phyloP scores from a whole-genome alignment of 768 basidiomycete genomes.

The Scleroderma citrinum region DNA sequence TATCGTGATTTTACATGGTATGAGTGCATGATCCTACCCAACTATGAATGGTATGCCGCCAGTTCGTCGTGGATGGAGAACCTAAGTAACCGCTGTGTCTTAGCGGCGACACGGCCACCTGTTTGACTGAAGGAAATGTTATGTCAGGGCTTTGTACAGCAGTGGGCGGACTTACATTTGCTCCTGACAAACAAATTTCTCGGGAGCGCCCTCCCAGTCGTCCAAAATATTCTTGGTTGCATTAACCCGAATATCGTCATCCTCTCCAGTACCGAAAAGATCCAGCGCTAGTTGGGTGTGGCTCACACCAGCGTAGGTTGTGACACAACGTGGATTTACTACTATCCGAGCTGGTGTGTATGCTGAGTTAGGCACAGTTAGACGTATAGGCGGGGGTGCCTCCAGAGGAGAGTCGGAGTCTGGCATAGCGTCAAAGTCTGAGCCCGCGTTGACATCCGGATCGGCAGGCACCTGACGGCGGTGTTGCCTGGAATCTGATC shows the following conservation, averaged over 20 bases:
- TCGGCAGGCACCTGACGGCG: constrained; percentile 39
- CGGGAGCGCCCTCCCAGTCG: constrained; percentile 95
- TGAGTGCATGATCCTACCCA: constrained; percentile 1
- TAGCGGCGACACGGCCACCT: constrained; percentile 83
- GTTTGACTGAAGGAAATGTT: constrained; percentile 51
- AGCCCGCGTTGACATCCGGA: constrained; percentile 76
- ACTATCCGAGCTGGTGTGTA: constrained; percentile 88
- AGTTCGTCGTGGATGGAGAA: constrained; percentile 82
- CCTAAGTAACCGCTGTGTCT: constrained; percentile 77
- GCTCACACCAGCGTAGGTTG: constrained; percentile 95
- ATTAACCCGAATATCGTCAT: constrained; percentile 42
- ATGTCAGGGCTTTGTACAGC: too few species aligned
- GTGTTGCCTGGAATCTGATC: constrained; percentile 25
- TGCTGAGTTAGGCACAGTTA: constrained; percentile 80
- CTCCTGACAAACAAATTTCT: constrained; percentile 98
- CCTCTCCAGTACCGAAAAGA: constrained; percentile 76
- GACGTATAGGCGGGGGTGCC: constrained; percentile 25
- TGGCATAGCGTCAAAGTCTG: constrained; percentile 85
- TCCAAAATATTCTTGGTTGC: constrained; percentile 73
- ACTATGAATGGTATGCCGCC: constrained; percentile 5
- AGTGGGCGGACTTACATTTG: constrained; percentile 49
- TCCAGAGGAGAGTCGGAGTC: constrained; percentile 42
- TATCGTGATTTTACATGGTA: not conserved
- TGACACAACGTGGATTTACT: constrained; percentile 94
- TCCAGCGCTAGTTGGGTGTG: constrained; percentile 95